A percentile compares a stretch with the other conserved stretches of the same genome.
Evolutionary conservation across 495 filamentous ascomycete genomes (phyloP).

Genomic region (Lasiosphaeria miniovina): DNA sequence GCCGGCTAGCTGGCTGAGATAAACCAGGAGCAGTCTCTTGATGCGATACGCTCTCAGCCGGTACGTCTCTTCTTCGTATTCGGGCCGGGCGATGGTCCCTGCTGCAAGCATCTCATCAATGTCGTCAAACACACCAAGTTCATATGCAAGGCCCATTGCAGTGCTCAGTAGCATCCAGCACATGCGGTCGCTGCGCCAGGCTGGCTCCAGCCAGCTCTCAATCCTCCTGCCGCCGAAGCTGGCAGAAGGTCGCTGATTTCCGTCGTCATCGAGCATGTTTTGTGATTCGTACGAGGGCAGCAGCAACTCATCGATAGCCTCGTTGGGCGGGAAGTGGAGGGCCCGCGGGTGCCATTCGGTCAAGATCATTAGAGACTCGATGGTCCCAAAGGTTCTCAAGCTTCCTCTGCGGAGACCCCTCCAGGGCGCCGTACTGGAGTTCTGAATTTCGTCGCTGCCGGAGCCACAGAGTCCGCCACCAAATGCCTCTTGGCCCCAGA

Average conservation of each 20-base stretch:
- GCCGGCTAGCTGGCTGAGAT: slow-evolving; percentile 87
- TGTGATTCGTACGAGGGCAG: slow-evolving; percentile 47
- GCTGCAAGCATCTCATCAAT: slow-evolving; percentile 58
- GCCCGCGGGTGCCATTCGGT: slow-evolving; percentile 97
- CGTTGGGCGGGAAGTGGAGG: slow-evolving; percentile 90
- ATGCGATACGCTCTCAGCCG: slow-evolving; percentile 76
- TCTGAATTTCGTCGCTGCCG: slow-evolving; percentile 62
- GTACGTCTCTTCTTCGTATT: slow-evolving; percentile 68
- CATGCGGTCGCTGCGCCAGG: slow-evolving; percentile 96
- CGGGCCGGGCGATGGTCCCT: slow-evolving; percentile 54
- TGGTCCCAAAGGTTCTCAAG: slow-evolving; percentile 83
- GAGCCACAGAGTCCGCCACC: slow-evolving; percentile 83
- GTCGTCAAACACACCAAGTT: slow-evolving; percentile 91
- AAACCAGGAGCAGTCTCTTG: slow-evolving; percentile 80
- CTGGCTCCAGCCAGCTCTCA: slow-evolving; percentile 92
- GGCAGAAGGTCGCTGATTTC: slow-evolving; percentile 39
- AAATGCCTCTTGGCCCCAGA: slow-evolving; percentile 95
- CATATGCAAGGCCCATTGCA: slow-evolving; percentile 83
- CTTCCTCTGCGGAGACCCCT: slow-evolving; percentile 65
- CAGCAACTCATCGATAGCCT: slow-evolving; percentile 61
- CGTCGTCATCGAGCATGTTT: slow-evolving; percentile 48
- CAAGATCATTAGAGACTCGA: slow-evolving; percentile 88
- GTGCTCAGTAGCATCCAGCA: slow-evolving; percentile 97
- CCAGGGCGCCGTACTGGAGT: slow-evolving; percentile 59
- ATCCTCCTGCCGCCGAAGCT: slow-evolving; percentile 68